phyloP scores from a whole-genome alignment of 495 filamentous ascomycete species.

The Aspergillus bridgeri region DNA sequence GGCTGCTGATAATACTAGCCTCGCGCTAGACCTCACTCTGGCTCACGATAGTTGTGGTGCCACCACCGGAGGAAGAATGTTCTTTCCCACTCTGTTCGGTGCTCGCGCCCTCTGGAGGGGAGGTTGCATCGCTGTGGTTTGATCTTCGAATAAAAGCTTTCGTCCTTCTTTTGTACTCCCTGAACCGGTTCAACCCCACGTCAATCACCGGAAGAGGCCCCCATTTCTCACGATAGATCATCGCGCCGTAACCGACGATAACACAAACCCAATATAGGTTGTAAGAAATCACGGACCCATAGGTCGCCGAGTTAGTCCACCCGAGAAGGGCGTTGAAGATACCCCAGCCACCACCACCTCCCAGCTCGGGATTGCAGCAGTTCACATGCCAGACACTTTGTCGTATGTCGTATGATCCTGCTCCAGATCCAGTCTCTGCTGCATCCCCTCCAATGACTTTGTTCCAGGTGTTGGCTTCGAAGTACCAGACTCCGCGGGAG shows the following conservation, averaged over 20 bases:
- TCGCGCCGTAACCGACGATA: constrained; percentile 22
- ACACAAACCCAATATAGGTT: constrained; percentile 74
- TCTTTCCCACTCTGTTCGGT: not conserved
- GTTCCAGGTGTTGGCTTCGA: constrained; percentile 65
- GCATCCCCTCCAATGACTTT: constrained; percentile 67
- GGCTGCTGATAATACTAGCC: no score
- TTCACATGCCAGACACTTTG: constrained; percentile 91
- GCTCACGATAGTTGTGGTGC: no score
- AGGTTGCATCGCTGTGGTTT: no score
- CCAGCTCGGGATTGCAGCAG: constrained; percentile 70
- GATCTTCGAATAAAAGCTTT: constrained; percentile 26
- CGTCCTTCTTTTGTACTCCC: constrained; percentile 13
- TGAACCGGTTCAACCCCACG: constrained; percentile 13
- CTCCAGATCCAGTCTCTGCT: constrained; percentile 67
- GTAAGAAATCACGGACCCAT: constrained; percentile 76
- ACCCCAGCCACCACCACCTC: constrained; percentile 82
- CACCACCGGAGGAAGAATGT: no score
- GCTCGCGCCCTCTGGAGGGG: constrained; percentile 4
- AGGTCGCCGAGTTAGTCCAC: constrained; percentile 87
- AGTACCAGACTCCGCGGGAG: constrained; percentile 70
- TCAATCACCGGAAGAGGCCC: constrained; percentile 24
- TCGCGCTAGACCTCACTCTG: no score
- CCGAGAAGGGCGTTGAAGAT: constrained; percentile 80
- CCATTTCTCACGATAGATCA: constrained; percentile 25
- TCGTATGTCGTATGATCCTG: constrained; percentile 84